Evolutionary conservation across 1,284 basidiomycete genomes (phyloP).

Genomic region (Mrakiaceae sp.): DNA sequence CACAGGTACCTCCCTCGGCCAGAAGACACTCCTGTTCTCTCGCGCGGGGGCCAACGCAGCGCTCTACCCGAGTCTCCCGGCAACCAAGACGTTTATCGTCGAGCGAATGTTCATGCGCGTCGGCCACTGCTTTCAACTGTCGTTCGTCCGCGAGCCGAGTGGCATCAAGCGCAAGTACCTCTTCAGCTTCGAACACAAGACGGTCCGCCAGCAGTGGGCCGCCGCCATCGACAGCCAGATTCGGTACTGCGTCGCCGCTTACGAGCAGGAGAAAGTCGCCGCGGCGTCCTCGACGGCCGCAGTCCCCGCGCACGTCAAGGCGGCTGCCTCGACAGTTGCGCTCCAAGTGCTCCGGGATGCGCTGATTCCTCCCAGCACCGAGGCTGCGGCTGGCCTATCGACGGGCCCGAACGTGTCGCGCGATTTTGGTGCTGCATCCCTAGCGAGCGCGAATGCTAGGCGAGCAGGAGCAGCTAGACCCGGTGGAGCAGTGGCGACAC

Average conservation of each 20-base stretch:
- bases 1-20: slow-evolving; percentile 62
- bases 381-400: not conserved
- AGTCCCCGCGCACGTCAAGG: slow-evolving; percentile 31
- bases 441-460: too few species aligned
- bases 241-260: slow-evolving; percentile 31
- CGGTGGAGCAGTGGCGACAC: too few species aligned
- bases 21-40: slow-evolving; percentile 66
- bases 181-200: slow-evolving; percentile 73
- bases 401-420: too few species aligned
- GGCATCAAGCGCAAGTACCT: slow-evolving; percentile 79
- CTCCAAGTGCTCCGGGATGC: slow-evolving; percentile 75
- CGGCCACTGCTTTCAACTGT: slow-evolving; percentile 71
- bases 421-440: too few species aligned
- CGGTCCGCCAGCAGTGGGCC: slow-evolving; percentile 63
- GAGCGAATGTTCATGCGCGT: slow-evolving; percentile 80
- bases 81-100: slow-evolving; percentile 60
- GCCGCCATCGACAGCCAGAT: slow-evolving; percentile 58
- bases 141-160: slow-evolving; percentile 44
- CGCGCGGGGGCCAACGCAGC: slow-evolving; percentile 67
- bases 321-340: slow-evolving; percentile 57
- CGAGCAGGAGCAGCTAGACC: too few species aligned
- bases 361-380: slow-evolving; percentile 43
- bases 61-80: slow-evolving; percentile 63
- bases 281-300: slow-evolving; percentile 1
- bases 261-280: not conserved